Evolutionary conservation across 148 eudicot genomes (phyloP).

Genomic region (Gaultheria prostrata): DNA sequence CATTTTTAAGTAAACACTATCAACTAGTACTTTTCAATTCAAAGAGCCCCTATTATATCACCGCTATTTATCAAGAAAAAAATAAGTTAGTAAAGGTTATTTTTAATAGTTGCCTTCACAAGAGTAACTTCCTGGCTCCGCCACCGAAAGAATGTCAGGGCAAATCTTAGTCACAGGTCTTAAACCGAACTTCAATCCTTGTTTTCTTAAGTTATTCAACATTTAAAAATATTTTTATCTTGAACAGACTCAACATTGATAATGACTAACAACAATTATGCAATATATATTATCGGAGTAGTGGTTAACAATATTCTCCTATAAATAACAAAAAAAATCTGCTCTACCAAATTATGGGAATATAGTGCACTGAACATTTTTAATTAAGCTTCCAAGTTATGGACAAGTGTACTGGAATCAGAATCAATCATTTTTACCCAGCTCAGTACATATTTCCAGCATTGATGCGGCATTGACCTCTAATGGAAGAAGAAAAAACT

Average conservation of each 20-base stretch:
- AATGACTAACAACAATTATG: background rate
- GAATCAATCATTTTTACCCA: background rate
- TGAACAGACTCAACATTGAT: background rate
- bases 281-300: background rate
- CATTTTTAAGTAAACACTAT: background rate
- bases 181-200: background rate
- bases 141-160: background rate
- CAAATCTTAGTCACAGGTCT: background rate
- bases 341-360: background rate
- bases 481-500: background rate
- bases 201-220: background rate
- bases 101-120: background rate
- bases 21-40: background rate
- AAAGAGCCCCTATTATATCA: background rate
- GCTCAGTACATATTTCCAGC: background rate
- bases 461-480: background rate
- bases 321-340: background rate
- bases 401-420: background rate
- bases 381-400: background rate
- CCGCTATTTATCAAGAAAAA: background rate
- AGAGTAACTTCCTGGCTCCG: background rate
- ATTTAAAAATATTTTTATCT: background rate
- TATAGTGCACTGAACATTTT: background rate
- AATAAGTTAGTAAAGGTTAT: background rate
- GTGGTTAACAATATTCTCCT: background rate